phyloP scores from a whole-genome alignment of 805 yeast genomes.

The Monosporozyma servazzii region DNA sequence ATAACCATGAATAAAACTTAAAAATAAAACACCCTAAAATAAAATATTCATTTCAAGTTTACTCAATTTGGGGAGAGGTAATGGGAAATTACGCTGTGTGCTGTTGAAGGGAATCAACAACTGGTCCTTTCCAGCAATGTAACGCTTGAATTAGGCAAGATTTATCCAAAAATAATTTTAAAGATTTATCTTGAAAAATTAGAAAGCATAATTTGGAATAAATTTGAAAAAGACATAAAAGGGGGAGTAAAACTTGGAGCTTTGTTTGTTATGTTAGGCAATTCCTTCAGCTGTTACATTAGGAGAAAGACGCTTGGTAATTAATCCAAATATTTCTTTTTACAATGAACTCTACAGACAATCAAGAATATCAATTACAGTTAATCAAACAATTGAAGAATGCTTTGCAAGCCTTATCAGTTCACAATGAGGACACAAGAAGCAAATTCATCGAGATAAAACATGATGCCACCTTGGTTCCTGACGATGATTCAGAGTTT shows the following conservation, averaged over 20 bases:
- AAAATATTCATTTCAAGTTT: too few relatives aligned
- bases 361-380: conserved; percentile 12
- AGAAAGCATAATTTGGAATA: not conserved
- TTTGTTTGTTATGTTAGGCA: too few relatives aligned
- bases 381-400: conserved; percentile 22
- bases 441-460: not conserved
- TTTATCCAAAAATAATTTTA: too few relatives aligned
- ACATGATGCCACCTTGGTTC: not conserved
- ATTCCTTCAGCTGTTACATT: too few relatives aligned
- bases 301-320: too few relatives aligned
- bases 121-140: not conserved
- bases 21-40: too few relatives aligned
- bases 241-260: not conserved
- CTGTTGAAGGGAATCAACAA: too few relatives aligned
- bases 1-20: too few relatives aligned
- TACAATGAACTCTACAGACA: not conserved
- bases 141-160: not conserved
- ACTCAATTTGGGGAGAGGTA: too few relatives aligned
- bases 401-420: conserved; percentile 19
- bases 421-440: conserved; percentile 6
- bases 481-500: not conserved
- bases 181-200: not conserved
- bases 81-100: too few relatives aligned
- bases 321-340: too few relatives aligned
- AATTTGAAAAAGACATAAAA: not conserved